These are phyloP conservation scores for Aspergillus sparsus DNA, from an alignment of 495 filamentous ascomycete genomes.

Conservation along the genomic window DNA sequence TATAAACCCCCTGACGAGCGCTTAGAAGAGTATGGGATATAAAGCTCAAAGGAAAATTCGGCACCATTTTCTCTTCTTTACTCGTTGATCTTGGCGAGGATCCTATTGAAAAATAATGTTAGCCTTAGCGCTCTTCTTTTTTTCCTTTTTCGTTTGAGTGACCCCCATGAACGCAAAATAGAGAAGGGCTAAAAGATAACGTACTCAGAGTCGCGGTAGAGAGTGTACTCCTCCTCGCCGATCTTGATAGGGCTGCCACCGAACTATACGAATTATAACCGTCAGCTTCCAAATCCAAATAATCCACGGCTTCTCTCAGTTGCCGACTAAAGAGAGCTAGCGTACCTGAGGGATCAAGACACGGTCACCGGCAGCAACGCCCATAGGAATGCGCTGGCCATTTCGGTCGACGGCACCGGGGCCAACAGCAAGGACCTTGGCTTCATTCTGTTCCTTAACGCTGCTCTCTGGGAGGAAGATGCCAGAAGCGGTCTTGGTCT, in stretches of 20 bases:
- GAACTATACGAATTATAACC: conserved; percentile 61
- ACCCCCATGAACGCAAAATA: background rate
- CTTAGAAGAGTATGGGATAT: conserved; percentile 20
- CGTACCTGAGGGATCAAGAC: conserved; percentile 96
- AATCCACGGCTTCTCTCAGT: conserved; percentile 6
- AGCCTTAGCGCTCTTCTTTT: too few species aligned
- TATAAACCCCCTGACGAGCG: background rate
- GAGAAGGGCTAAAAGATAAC: conserved; percentile 33
- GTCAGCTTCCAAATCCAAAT: conserved; percentile 7
- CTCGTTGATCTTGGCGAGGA: conserved; percentile 90
- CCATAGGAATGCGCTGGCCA: conserved; percentile 79
- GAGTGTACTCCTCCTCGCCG: conserved; percentile 91
- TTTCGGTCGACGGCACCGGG: conserved; percentile 84
- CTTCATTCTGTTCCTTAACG: conserved; percentile 98
- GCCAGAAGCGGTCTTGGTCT: conserved; percentile 90
- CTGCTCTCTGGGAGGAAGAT: conserved; percentile 97
- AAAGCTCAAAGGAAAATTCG: conserved; percentile 18
- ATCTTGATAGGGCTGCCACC: conserved; percentile 96
- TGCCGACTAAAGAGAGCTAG: conserved; percentile 17
- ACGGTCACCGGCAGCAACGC: conserved; percentile 81
- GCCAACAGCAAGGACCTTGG: conserved; percentile 90
- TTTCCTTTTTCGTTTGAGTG: background rate
- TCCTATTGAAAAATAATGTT: conserved; percentile 40
- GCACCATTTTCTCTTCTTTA: conserved; percentile 43
- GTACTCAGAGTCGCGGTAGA: conserved; percentile 97